These are phyloP conservation scores for Peziza echinospora DNA, from an alignment of 495 filamentous ascomycete species.

Conservation along the genomic window DNA sequence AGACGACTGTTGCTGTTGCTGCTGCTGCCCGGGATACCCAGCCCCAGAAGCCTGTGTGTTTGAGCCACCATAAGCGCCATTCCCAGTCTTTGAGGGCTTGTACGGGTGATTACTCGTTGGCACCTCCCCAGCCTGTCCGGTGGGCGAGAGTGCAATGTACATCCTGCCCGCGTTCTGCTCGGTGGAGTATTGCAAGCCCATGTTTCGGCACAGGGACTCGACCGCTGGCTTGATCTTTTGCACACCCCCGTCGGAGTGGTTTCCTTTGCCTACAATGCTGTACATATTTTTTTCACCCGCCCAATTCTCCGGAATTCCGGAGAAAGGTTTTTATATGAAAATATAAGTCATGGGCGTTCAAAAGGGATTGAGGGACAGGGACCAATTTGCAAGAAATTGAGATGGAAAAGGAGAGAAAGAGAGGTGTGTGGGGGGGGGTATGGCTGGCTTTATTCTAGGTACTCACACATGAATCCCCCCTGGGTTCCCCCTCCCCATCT, in stretches of 20 bases:
- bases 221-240: conserved; percentile 85
- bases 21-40: conserved; percentile 4
- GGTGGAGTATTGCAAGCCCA: conserved; percentile 58
- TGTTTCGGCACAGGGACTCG: conserved; percentile 58
- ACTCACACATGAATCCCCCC: conserved; percentile 45
- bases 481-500: conserved; percentile 45
- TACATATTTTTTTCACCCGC: too few species aligned
- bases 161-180: conserved; percentile 79
- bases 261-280: conserved; percentile 76
- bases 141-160: conserved; percentile 26
- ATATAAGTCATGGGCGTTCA: too few species aligned
- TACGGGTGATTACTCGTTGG: background rate
- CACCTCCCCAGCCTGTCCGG: background rate
- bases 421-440: too few species aligned
- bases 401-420: background rate
- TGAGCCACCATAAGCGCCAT: background rate
- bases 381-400: background rate
- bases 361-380: conserved; percentile 20
- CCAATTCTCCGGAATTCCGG: too few species aligned
- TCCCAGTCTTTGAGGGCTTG: background rate
- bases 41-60: background rate
- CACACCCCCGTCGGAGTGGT: conserved; percentile 56
- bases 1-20: conserved; percentile 5
- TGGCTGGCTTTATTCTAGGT: conserved; percentile 17
- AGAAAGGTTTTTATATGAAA: too few species aligned